Conservation (phyloP, 805 yeast genomes). For the Blastobotrys mokoenaii region DNA sequence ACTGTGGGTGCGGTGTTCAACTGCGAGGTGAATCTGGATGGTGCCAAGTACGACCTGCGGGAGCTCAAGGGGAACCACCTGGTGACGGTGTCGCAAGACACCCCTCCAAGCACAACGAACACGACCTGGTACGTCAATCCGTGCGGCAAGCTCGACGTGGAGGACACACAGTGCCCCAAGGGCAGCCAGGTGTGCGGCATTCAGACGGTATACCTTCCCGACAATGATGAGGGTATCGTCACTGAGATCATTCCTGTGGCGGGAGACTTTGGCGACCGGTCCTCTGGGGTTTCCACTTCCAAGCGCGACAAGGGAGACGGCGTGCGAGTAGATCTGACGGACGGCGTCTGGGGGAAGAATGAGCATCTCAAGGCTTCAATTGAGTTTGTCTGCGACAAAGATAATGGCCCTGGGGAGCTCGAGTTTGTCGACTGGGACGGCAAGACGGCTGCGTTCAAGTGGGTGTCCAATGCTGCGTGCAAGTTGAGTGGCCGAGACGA, state of each 20-base stretch:
- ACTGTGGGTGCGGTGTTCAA: slow-evolving; percentile 18
- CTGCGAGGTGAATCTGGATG: slow-evolving; percentile 23
- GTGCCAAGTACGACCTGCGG: slow-evolving; percentile 32
- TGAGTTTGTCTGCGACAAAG: slow-evolving; percentile 23
- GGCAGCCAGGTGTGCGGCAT: slow-evolving; percentile 77
- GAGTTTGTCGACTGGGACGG: slow-evolving; percentile 16
- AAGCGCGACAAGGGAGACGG: slow-evolving; percentile 16
- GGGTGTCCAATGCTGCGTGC: slow-evolving; percentile 20
- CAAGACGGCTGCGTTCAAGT: slow-evolving; percentile 11
- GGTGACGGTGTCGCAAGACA: slow-evolving; percentile 35
- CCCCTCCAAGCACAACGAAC: slow-evolving; percentile 73
- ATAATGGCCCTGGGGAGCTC: slow-evolving; percentile 5
- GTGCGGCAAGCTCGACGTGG: slow-evolving; percentile 44
- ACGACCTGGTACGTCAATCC: slow-evolving; percentile 64
- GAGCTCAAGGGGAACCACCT: slow-evolving; percentile 43
- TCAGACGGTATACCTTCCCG: slow-evolving; percentile 44
- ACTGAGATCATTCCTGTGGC: slow-evolving; percentile 53
- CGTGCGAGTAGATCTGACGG: slow-evolving; percentile 36
- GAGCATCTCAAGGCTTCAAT: slow-evolving; percentile 29
- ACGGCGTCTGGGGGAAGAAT: slow-evolving; percentile 65
- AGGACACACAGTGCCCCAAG: slow-evolving; percentile 48
- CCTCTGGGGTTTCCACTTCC: slow-evolving; percentile 22
- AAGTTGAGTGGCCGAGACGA: slow-evolving; percentile 15
- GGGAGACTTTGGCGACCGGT: slow-evolving; percentile 24
- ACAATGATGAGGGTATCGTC: slow-evolving; percentile 34